phyloP scores from a whole-genome alignment of 2,329 filamentous ascomycete species.

The Neonectria sp. region DNA sequence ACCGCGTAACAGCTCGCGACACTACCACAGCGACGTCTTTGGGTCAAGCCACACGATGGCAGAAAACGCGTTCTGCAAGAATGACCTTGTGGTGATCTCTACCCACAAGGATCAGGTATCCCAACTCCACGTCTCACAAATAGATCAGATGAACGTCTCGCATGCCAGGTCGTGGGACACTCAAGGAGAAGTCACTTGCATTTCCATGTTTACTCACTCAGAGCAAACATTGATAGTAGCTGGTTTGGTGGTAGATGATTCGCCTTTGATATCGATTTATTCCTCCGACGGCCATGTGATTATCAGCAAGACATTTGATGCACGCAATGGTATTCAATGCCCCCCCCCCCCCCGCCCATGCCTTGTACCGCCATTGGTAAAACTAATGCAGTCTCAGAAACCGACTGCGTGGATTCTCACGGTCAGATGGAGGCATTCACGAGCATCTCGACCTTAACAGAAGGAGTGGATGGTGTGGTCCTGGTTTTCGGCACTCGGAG shows the following conservation, averaged over 20 bases:
- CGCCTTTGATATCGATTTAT: conserved; percentile 54
- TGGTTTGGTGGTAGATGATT: conserved; percentile 52
- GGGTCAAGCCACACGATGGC: conserved; percentile 48
- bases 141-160: conserved; percentile 53
- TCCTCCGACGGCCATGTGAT: conserved; percentile 45
- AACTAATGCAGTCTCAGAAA: conserved; percentile 28
- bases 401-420: conserved; percentile 4
- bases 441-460: conserved; percentile 57
- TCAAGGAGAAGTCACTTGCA: conserved; percentile 65
- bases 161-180: conserved; percentile 52
- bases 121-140: conserved; percentile 56
- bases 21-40: conserved; percentile 52
- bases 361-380: neutral
- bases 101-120: conserved; percentile 55
- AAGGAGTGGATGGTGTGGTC: conserved; percentile 46
- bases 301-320: conserved; percentile 29
- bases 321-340: conserved; percentile 32
- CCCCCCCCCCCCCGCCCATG: neutral
- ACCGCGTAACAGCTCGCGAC: conserved; percentile 44
- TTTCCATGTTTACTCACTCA: conserved; percentile 53
- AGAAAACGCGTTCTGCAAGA: conserved; percentile 60
- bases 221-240: conserved; percentile 50
- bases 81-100: conserved; percentile 60
- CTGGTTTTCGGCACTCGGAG: conserved; percentile 66
- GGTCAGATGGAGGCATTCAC: conserved; percentile 60